Evolutionary conservation across 768 basidiomycete genomes (phyloP), one percentile per base, ranked within the genome.

Genomic region (Chalciporus chontae): DNA sequence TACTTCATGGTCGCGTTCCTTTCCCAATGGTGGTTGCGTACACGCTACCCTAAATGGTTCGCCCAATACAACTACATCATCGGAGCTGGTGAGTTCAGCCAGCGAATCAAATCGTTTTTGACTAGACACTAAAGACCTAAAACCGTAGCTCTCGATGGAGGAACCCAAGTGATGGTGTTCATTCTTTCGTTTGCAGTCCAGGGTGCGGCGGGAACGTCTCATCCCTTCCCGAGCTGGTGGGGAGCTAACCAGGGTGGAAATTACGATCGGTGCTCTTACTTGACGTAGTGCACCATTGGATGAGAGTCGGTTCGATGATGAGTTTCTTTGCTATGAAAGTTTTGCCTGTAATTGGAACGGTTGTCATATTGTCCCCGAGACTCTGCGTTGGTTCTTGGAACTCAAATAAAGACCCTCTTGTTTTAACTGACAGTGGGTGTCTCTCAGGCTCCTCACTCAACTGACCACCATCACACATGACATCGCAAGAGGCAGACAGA

Each of bases 1-100:
- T 70, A 69, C 49, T 73, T 81, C 45, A 64, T 78, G 46, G 64
- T 84, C 14, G 84, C 76, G 27, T 58, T 86, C 51, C 53, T 76
- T 31, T 84, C 84, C 1, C 85, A 86, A 48, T 59, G 77, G 21
- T 85, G 79, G 78, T 57, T 85, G 19, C 71, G 83, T 32, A 73
- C 66, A 32, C 75, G 77, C 52, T 70, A 81, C 50, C 81, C 85
- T 1, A 74, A 75, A 14, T 88, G 84, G 84, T 87, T 83, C 66
- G 77, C 77, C 58, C 71, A 72, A 57, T 83, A 83, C 63, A 84
- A 85, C 61, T 84, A 83, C 59, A 77, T 84, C 32, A 64, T 86
- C 3, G 82, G 81, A 24, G 86, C 83, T 38, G 85, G 63, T 67
- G 42, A 52, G 65, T 55, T 38, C 32, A 10, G 1, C 15, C 19